Conservation (phyloP, 2,329 filamentous ascomycete species). For the Orbilia quercus region DNA sequence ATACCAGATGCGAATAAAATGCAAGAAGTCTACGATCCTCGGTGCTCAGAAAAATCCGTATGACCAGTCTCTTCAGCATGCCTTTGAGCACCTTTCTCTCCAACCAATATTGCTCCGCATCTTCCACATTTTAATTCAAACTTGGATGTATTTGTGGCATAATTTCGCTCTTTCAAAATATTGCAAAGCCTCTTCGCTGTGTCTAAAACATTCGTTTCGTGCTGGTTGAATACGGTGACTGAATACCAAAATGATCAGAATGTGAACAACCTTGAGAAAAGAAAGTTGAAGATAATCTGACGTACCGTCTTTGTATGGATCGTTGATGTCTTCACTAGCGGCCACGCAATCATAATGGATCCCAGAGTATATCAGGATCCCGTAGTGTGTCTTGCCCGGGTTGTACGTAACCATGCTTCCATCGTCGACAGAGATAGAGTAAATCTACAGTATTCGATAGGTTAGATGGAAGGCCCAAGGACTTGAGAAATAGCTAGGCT, state of each 20-base stretch:
- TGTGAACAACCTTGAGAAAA: not conserved
- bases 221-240: constrained; percentile 66
- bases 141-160: constrained; percentile 87
- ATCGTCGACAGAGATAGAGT: constrained; percentile 63
- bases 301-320: constrained; percentile 76
- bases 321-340: constrained; percentile 69
- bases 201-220: constrained; percentile 75
- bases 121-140: constrained; percentile 82
- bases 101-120: constrained; percentile 76
- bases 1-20: not conserved
- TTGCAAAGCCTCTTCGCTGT: constrained; percentile 74
- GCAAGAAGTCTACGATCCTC: not conserved
- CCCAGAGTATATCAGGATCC: constrained; percentile 87
- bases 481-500: not conserved
- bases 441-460: constrained; percentile 54
- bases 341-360: constrained; percentile 92
- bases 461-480: constrained; percentile 17
- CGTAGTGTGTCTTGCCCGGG: constrained; percentile 69
- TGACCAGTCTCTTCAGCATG: constrained; percentile 74
- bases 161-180: constrained; percentile 77
- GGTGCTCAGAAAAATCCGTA: constrained; percentile 65
- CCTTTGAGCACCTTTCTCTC: constrained; percentile 71
- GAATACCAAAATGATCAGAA: constrained; percentile 55
- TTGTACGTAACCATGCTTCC: constrained; percentile 71
- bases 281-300: not conserved